Base-by-base conservation (phyloP, 371 early-diverging fungal genomes). In the Haplosporangium sp. region DNA sequence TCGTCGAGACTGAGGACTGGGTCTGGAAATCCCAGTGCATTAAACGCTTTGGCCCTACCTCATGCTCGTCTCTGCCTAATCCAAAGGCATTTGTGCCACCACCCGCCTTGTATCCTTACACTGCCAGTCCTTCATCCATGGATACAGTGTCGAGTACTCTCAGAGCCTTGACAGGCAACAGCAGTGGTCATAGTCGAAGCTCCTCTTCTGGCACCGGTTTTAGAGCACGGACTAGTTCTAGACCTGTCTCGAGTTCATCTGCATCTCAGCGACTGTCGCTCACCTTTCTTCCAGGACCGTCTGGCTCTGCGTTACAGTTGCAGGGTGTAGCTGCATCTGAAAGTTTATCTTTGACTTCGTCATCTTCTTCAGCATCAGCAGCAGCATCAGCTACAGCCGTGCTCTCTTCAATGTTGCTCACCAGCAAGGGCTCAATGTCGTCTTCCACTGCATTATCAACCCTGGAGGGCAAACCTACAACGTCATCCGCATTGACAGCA, bases 1-100 rank as follows among this genome's bases (percentile, higher is more conserved):
- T 77, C 5, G 42, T 77, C 48, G 72, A 77, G 64, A 64, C 67
- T 0, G 79, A 67, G 18, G 79, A 80, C 82, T 38, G 87, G 94
- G 18, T 85, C 92, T 50, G 93, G 94, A 61, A 86, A 73, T 62
- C 88, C 81, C 81, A 88, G 76, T 61, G 84, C 81, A 53, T 88
- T 84, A 85, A 84, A 82, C 62, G 60, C 73, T 55, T 81, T 87
- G 56, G 87, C 75, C 74, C 83, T 59, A 82, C 86, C 67, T 66
- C 88, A 77, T 79, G 79, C 37, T 77, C 72, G 36, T 71, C 72
- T 12, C 41, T 77, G 18, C 79, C 79, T 0, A 76, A 70, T 47
- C 76, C 70, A 10, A 70, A 66, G 55, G 56, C 76, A 20, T 46
- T 66, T 45, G 43, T 62, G 13, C 70, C 59, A 12, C 64, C 63